Evolutionary conservation across 75 land plant genomes (phyloP).

Genomic region (Azolla pinnata): DNA sequence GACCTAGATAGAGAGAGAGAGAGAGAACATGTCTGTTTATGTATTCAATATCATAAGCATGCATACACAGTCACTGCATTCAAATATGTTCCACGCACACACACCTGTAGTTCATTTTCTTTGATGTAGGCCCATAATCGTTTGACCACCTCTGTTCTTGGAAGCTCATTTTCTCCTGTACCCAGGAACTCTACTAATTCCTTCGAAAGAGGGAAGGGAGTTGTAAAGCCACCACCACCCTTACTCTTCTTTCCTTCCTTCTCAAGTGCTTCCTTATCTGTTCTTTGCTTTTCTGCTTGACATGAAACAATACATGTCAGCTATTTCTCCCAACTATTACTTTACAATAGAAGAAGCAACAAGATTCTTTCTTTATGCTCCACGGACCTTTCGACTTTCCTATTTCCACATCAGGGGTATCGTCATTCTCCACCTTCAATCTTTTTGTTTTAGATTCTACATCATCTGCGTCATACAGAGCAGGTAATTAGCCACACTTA

Average conservation of each 20-base stretch:
- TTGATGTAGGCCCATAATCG: slow-evolving; percentile 70
- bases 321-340: no score
- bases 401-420: slow-evolving; percentile 14
- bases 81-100: no score
- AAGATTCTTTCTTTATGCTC: no score
- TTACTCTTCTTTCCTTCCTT: slow-evolving; percentile 11
- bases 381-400: no score
- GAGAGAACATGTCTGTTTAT: no score
- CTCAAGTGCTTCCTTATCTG: slow-evolving; percentile 9
- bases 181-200: slow-evolving; percentile 59
- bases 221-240: slow-evolving; percentile 11
- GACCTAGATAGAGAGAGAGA: no score
- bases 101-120: slow-evolving; percentile 68
- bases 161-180: slow-evolving; percentile 51
- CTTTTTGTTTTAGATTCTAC: slow-evolving; percentile 43
- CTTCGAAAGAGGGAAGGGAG: slow-evolving; percentile 57
- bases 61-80: no score
- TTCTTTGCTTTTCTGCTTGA: no score
- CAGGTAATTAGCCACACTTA: slow-evolving; percentile 3
- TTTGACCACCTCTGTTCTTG: slow-evolving; percentile 42
- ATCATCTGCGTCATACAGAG: slow-evolving; percentile 27
- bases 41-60: no score
- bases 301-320: no score
- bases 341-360: no score
- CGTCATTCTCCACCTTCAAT: slow-evolving; percentile 27